Conservation (phyloP, 2,329 filamentous ascomycete species). For the Akanthomyces dipterigenus region DNA sequence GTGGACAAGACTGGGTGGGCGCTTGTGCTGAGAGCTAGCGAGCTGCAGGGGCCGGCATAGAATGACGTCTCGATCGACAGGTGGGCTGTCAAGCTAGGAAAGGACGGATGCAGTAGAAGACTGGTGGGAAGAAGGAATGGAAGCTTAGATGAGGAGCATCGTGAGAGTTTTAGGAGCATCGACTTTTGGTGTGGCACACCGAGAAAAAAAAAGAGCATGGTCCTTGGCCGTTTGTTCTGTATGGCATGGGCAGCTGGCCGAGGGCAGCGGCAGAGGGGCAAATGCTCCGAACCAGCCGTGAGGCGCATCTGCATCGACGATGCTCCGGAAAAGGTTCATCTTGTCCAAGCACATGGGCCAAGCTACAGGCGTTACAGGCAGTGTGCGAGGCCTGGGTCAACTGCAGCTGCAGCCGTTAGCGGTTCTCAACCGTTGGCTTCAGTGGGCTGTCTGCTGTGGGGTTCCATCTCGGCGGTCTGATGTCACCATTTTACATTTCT, state of each 20-base stretch:
- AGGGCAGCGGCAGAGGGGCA: constrained; percentile 3
- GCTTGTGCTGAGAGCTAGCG: background rate
- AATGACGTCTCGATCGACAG: constrained; percentile 2
- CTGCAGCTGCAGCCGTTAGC: background rate
- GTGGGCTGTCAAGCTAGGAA: background rate
- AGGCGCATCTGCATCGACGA: constrained; percentile 2
- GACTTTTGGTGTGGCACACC: constrained; percentile 1
- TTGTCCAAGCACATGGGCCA: background rate
- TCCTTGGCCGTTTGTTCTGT: background rate
- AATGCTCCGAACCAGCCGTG: constrained; percentile 7
- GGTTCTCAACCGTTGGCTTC: background rate
- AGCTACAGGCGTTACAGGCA: background rate
- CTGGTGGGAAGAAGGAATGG: background rate
- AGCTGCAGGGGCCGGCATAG: background rate
- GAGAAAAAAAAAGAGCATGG: background rate
- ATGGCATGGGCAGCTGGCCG: background rate
- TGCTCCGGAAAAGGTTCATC: background rate
- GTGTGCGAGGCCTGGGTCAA: background rate
- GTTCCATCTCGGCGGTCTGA: background rate
- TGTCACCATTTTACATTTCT: background rate
- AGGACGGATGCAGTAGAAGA: background rate
- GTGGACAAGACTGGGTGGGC: constrained; percentile 6
- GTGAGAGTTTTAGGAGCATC: background rate
- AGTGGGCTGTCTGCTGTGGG: background rate
- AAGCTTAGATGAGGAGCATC: background rate